Evolutionary conservation across 805 yeast species (phyloP), one percentile per base, ranked within the genome.

Genomic region (Zygoascus ofunaensis): DNA sequence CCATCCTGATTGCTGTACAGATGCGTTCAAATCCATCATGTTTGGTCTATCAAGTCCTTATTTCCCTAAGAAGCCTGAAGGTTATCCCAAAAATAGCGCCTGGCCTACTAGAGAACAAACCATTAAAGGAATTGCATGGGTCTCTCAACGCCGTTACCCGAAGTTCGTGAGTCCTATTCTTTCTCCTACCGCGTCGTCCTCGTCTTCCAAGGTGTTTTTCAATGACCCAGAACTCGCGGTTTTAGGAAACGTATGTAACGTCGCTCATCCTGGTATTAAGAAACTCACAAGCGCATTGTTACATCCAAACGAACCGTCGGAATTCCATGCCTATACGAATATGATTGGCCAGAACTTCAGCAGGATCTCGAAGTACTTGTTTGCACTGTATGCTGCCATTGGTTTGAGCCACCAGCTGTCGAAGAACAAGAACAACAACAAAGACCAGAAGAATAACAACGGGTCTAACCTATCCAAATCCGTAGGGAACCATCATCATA

Each of bases 1-100:
- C 43, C 57, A 63, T 41, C 65, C 62, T 3, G 68, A 63, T 30
- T 50, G 55, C 34, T 55, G 61, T 21, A 68, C 71, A 1, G 39
- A 43, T 19, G 50, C 53, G 32, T 62, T 68, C 53, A 50, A 46
- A 21, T 44, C 49, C 15, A 36, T 63, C 17, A 51, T 68, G 59
- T 45, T 51, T 21, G 38, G 43, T 33, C 50, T 64, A 35, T 51
- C 63, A 19, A 55, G 58, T 17, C 41, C 41, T 2, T 62, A 60
- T 44, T 47, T 59, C 24, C 63, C 66, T 8, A 37, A 23, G 12
- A 38, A 46, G 20, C 69, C 70, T 0, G 43, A 37, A 0, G 57
- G 55, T 8, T 62, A 51, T 52, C 61, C 64, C 2, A 36, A 35
- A 15, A 49, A 46, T n/a, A 41, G 48, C 22, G 52, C 54, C 17